Evolutionary conservation across 2,329 filamentous ascomycete species (phyloP).

Genomic region (Aureobasidium subglaciale): DNA sequence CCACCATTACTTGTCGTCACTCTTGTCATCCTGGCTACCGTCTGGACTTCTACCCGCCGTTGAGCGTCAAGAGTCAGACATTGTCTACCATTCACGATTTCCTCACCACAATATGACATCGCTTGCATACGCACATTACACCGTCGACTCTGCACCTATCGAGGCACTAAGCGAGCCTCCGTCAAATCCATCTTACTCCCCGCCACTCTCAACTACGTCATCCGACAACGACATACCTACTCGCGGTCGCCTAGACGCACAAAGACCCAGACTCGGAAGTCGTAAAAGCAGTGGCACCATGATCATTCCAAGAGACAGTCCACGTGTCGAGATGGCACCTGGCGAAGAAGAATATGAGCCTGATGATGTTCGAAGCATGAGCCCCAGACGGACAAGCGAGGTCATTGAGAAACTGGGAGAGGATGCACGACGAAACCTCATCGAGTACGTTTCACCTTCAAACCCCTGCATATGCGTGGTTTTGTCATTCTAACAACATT

Average conservation of each 20-base stretch:
- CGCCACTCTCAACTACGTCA: slow-evolving; percentile 9
- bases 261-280: slow-evolving; percentile 55
- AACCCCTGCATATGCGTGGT: not conserved
- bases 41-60: not conserved
- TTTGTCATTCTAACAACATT: not conserved
- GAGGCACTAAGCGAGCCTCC: slow-evolving; percentile 5
- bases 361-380: slow-evolving; percentile 90
- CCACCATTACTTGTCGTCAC: not conserved
- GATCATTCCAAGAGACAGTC: slow-evolving; percentile 67
- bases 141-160: not conserved
- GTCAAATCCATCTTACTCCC: slow-evolving; percentile 2
- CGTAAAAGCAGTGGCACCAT: slow-evolving; percentile 74
- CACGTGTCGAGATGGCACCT: slow-evolving; percentile 56
- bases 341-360: slow-evolving; percentile 70
- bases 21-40: not conserved
- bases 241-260: not conserved
- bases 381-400: slow-evolving; percentile 80
- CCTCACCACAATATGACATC: slow-evolving; percentile 13
- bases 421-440: slow-evolving; percentile 62
- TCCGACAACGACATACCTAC: slow-evolving; percentile 7
- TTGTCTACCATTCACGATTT: not conserved
- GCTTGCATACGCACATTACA: not conserved
- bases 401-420: slow-evolving; percentile 83
- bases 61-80: not conserved
- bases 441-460: slow-evolving; percentile 46